phyloP scores from a whole-genome alignment of 257 asterid species.

The Lithospermum erythrorhizon region DNA sequence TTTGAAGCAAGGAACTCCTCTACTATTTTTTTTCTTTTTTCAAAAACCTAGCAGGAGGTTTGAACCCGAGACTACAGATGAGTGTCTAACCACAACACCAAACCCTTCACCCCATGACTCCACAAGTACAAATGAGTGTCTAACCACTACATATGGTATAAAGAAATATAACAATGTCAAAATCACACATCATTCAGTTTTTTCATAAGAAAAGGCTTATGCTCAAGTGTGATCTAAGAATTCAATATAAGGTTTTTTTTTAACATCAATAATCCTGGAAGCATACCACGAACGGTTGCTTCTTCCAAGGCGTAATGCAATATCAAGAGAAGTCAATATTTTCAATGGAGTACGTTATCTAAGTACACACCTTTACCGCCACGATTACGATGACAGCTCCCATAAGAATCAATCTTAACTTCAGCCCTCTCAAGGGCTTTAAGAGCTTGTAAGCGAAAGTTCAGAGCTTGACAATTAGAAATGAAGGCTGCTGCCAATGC shows the following conservation, averaged over 20 bases:
- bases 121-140: no score
- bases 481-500: conserved; percentile 91
- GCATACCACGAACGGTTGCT: not conserved
- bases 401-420: conserved; percentile 77
- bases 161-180: no score
- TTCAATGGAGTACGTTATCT: not conserved
- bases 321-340: not conserved
- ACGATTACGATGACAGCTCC: conserved; percentile 75
- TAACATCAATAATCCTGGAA: not conserved
- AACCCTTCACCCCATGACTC: no score
- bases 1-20: no score
- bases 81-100: no score
- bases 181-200: no score
- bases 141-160: no score
- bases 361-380: conserved; percentile 58
- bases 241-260: not conserved
- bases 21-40: no score
- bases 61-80: no score
- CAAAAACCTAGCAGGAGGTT: no score
- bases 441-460: conserved; percentile 84
- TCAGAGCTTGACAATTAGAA: conserved; percentile 89
- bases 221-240: not conserved
- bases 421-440: conserved; percentile 67
- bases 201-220: not conserved
- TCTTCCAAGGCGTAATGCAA: no score